Base-by-base conservation (phyloP, 1,284 basidiomycete genomes). In the Apiotrichum brassicae region DNA sequence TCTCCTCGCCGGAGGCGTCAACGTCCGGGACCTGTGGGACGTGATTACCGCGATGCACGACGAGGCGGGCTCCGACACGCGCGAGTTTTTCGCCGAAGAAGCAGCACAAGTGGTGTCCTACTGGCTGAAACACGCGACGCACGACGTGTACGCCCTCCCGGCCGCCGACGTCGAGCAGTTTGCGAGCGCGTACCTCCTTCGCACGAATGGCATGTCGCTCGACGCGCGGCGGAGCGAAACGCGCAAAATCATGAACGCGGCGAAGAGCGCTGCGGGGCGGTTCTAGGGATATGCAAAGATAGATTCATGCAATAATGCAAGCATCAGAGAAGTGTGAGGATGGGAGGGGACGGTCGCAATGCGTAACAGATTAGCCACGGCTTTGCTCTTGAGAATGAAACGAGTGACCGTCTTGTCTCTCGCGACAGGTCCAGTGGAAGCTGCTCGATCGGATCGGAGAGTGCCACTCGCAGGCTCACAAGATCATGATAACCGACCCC, bases 21-120 rank as follows among this genome's bases (percentile, higher is more conserved):
- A 59, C 3, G 39, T 66, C 8, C 53, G 63, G 16, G 68, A 70
- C 38, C 51, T 66, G 6, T 71, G 64, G 63, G 70, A 71, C 43
- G 53, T 52, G 1, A 51, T 65, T 16, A 45, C 55, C 3, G 51
- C 47, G 14, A 46, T 70, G 23, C 59, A 62, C 40, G 68, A 71
- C 48, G 61, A 62, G 53, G 64, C 63, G 43, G 44, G 19, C n/a
- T 61, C 57, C 23, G 62, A 63, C 6, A 56, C 61, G 43, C 51
- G 62, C 30, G 61, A 67, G 43, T 74, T 62, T 53, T 65, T 65
- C 30, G 64, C 65, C 24, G 67, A 70, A 39, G 69, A 74, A 53
- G 60, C 66, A 3, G 65, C 61, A 1, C 54, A 61, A 3, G 28
- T 70, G 4, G 53, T 66, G 14, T 32, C 33, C 11, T 37, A 19